Conservation (phyloP, 225 moss, liverwort and hornwort species). For the Straminergon stramineum region DNA sequence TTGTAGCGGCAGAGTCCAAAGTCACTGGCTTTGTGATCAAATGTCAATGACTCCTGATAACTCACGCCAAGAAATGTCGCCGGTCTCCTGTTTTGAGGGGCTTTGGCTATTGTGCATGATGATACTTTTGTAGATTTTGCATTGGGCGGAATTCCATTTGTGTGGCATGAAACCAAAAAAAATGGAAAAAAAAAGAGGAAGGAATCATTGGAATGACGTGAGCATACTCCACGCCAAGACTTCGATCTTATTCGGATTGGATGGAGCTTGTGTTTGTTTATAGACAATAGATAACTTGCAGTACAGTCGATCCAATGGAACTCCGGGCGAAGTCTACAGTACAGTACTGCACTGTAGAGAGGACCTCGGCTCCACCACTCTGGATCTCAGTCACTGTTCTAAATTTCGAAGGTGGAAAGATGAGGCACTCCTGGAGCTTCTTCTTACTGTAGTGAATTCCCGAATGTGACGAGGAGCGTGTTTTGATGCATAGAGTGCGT, state of each 20-base stretch:
- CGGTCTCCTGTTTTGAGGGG: neutral
- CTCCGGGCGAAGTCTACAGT: neutral
- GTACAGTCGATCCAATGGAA: neutral
- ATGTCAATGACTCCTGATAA: neutral
- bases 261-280: too few relatives aligned
- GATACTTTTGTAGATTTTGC: neutral
- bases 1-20: neutral
- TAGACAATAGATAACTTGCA: too few relatives aligned
- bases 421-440: neutral
- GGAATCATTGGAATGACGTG: neutral
- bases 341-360: too few relatives aligned
- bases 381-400: neutral
- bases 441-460: neutral
- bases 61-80: neutral
- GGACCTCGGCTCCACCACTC: neutral
- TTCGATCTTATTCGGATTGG: neutral
- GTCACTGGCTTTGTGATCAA: neutral
- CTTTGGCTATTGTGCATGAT: too few relatives aligned
- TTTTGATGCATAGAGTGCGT: neutral
- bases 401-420: neutral
- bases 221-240: neutral
- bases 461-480: neutral
- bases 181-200: too few relatives aligned
- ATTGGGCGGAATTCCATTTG: too few relatives aligned
- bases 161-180: too few relatives aligned